phyloP scores from a whole-genome alignment of 1,284 basidiomycete species.

The Puccinia triticina region DNA sequence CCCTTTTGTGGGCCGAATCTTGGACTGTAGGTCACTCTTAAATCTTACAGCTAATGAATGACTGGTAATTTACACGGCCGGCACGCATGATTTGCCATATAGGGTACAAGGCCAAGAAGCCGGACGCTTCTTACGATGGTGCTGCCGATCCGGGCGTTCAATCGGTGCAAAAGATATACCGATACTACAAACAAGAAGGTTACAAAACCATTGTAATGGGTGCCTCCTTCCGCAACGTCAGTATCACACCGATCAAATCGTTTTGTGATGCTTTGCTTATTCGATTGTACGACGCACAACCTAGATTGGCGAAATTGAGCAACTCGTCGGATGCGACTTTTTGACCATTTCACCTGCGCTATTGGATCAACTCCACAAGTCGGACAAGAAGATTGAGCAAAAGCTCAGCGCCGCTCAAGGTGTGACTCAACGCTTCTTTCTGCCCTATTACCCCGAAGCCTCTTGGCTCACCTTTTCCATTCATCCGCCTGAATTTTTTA shows the following conservation, averaged over 20 bases:
- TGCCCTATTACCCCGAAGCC: not conserved
- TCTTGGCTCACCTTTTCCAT: not conserved
- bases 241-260: not conserved
- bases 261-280: not conserved
- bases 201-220: conserved; percentile 99
- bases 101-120: conserved; percentile 89
- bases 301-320: conserved; percentile 78
- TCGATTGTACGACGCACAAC: not conserved
- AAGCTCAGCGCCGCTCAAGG: conserved; percentile 75
- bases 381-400: conserved; percentile 75
- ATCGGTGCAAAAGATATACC: conserved; percentile 94
- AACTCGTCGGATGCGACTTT: conserved; percentile 94
- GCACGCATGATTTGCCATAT: conserved; percentile 62
- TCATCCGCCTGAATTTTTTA: not conserved
- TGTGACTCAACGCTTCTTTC: conserved; percentile 59
- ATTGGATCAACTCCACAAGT: conserved; percentile 85
- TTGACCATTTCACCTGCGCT: conserved; percentile 89
- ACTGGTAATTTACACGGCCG: not conserved
- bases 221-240: conserved; percentile 93
- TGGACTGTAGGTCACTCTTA: conserved; percentile 34
- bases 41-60: not conserved
- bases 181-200: conserved; percentile 96
- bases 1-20: conserved; percentile 88
- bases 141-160: conserved; percentile 94
- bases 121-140: conserved; percentile 78